Evolutionary conservation across 805 yeast genomes (phyloP), one percentile per base, ranked within the genome.

Genomic region (Wickerhamiella nectarea): DNA sequence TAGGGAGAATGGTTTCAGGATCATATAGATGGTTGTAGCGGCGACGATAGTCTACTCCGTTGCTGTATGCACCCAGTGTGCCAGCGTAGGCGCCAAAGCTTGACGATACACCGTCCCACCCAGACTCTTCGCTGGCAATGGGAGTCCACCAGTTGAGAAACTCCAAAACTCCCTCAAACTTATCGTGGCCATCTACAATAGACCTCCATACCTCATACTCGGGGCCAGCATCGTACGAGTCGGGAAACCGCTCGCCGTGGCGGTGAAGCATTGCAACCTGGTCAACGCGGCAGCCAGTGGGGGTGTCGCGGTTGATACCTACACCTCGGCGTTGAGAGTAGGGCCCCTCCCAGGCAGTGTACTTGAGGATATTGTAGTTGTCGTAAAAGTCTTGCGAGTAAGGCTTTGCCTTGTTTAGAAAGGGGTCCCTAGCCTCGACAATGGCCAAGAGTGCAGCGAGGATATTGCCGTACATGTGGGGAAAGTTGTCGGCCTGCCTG

Each of bases 241-340:
- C 62, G n/a, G 73, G 76, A 54, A 63, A 75, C 42, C 81, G 64
- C 54, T 74, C 81, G n/a, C 80, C 80, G 48, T 76, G 81, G 49
- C 81, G 67, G 45, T 66, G 61, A 31, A 70, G 50, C 50, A 70
- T 54, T 49, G 70, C 71, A 5, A 73, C 79, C 54, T 75, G 80
- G 48, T 72, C 74, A 35, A 74, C 64, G 0, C 58, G 52, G 56
- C 80, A 74, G 34, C 66, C 66, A 1, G 52, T 56, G n/a, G 82
- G 82, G 2, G 70, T 58, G 17, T 70, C 74, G 29, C 72, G 63
- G 36, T 66, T 62, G 36, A 76, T 69, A 11, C 81, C 80, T 47
- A 53, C 67, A 0, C 79, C 77, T 4, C 66, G 62, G 44, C 69
- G 63, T 34, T 42, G 70, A 9, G 67, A 53, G 53, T 67, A 75